Evolutionary conservation across 352 stramenopile genomes (phyloP), one percentile per base, ranked within the genome.

Genomic region (Peronosclerospora sorghi): DNA sequence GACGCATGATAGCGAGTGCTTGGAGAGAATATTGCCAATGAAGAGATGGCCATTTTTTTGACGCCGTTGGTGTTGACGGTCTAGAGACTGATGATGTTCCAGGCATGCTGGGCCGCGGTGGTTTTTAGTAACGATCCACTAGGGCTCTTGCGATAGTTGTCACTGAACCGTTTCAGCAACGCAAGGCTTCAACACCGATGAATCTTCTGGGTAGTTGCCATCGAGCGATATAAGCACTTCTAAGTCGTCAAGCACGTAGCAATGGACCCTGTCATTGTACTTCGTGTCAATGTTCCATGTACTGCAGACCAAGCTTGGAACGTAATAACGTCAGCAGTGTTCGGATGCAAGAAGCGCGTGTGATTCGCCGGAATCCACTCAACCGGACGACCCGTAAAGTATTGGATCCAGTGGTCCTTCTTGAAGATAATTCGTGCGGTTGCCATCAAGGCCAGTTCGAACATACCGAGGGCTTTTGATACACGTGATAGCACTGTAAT

Each of bases 351-450:
- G 5, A 41, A 13, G 0, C 18, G 35, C 20, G 20, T 41, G 10
- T 41, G 19, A 12, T 41, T 18, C 18, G 20, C 20, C 4, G 35
- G 35, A 0, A 41, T 41, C 35, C 19, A 30, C 35, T 28, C 19
- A 0, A 41, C 35, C 2, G 35, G 20, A 0, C 18, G 19, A n/a
- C n/a, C n/a, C n/a, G n/a, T n/a, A n/a, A n/a, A n/a, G n/a, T n/a
- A n/a, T n/a, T n/a, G n/a, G n/a, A 41, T 41, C 35, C 35, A 41
- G 10, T 41, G 35, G 18, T 29, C 35, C 12, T 41, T 29, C 5
- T 9, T 10, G 8, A 41, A 41, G 1, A 41, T 29, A 0, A 13
- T 17, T 1, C 19, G 20, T 1, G 35, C 9, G n/a, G n/a, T n/a
- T n/a, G n/a, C n/a, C n/a, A n/a, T n/a, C n/a, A n/a, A n/a, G n/a